Percentiles rank a stretch among this genome's conserved stretches.
These are phyloP conservation scores for Petunia hybrid DNA, from an alignment of 305 asterid species.

Conservation along the genomic window DNA sequence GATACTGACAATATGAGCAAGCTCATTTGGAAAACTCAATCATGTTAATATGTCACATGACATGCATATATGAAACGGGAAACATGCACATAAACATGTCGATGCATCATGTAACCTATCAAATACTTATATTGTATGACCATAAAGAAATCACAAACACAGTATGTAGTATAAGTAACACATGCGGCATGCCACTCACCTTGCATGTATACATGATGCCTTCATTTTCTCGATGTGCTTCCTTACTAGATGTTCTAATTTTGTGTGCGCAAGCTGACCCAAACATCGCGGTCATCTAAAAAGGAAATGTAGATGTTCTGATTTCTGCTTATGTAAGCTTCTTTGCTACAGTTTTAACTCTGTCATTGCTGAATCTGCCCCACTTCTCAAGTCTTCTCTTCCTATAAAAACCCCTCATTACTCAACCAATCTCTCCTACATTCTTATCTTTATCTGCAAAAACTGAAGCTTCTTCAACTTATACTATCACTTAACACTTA, in stretches of 20 bases:
- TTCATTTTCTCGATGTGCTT: neutral
- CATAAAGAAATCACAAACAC: neutral
- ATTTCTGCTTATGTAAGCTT: slow-evolving; percentile 25
- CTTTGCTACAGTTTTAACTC: neutral
- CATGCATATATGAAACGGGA: slow-evolving; percentile 27
- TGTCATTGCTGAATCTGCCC: slow-evolving; percentile 29
- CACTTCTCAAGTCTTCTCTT: slow-evolving; percentile 9
- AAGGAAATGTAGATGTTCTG: neutral
- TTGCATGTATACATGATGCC: neutral
- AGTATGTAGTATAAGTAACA: neutral
- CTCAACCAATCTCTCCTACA: slow-evolving; percentile 5
- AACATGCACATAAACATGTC: neutral
- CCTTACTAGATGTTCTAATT: slow-evolving; percentile 29
- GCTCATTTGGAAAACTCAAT: neutral
- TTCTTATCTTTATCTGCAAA: slow-evolving; percentile 6
- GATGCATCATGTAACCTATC: slow-evolving; percentile 8
- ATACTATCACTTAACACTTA: neutral
- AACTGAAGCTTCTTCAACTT: neutral
- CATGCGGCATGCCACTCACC: neutral
- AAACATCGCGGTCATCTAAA: too few relatives aligned
- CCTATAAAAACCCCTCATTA: slow-evolving; percentile 31
- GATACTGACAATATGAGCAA: too few relatives aligned
- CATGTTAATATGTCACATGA: neutral
- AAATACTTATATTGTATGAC: neutral
- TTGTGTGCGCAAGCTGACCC: neutral